Base-by-base conservation (phyloP, 345 rosid genomes). In the Clarkia xantiana region DNA sequence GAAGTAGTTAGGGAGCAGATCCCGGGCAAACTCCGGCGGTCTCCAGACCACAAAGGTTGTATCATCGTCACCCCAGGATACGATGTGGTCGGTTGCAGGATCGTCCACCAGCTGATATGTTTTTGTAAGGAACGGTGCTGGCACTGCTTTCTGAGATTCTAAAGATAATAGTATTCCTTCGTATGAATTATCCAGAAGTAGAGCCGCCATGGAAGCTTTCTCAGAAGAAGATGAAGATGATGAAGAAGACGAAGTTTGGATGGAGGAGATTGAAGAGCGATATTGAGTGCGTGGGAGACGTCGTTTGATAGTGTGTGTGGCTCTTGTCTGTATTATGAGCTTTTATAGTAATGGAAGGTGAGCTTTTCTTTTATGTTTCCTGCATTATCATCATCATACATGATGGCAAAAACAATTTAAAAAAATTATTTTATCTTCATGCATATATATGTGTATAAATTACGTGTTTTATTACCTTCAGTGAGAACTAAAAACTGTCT, bases 21-120 rank as follows among this genome's bases (percentile, higher is more conserved):
- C 97, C 20, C 95, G 86, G 44, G 97, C 90, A 45, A 89, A 89
- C 75, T 85, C 97, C 0, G 95, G 85, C 0, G 94, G 94, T 40
- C 94, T 62, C 97, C 97, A 89, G 43, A 89, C 95, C 45, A 89
- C 80, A 41, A 89, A 89, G 60, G 94, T 85, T 15, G 86, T 40
- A 62, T 78, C 84, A 50, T 89, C 95, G 58, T 89, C 94, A 0
- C 94, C 95, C 97, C 95, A 89, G 47, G 95, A 89, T 13, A 89
- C 94, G 9, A 89, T 64, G 58, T 82, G 86, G 76, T 85, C 95
- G 0, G 94, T 82, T 61, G 68, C 0, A 10, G 90, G 94, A 68
- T 89, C 97, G 53, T 89, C 97, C 0, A 89, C 97, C 4, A 89
- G 83, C 16, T 89, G 95, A 61, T 89, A 89, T 1, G 97, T 89